Evolutionary conservation across 1,139 yeast genomes (phyloP), one percentile per base, ranked within the genome.

Genomic region (Hyphopichia pseudoburtonii): DNA sequence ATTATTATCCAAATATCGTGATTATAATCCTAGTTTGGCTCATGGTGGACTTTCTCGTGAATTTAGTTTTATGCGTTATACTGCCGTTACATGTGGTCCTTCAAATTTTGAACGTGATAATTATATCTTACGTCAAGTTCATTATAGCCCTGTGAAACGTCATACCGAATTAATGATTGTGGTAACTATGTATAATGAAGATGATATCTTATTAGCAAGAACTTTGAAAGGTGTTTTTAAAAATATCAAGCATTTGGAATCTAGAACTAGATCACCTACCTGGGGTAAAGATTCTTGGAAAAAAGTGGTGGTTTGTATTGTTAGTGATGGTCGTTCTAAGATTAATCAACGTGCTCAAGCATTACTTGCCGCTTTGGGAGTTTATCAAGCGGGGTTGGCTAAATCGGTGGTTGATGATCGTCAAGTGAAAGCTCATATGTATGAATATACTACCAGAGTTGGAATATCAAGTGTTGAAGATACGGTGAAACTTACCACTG

Each of bases 271-370:
- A 46, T 64, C 73, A 14, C 50, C 64, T 2, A 64, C 62, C 17
- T 71, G 77, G 77, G 77, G 77, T 27, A 66, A 66, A 38, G 75
- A 70, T 46, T 66, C 74, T 6, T 71, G 77, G 77, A 71, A 71
- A 44, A 71, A 71, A 44, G 61, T 71, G 17, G 76, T 70, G 21
- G 77, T 71, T 23, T 70, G 76, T 50, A 57, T 71, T 36, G 76
- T 71, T 16, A 62, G 70, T 54, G 77, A 71, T 46, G 77, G 77
- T 35, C 62, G 77, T 39, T 64, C 75, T 30, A 70, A 71, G 38
- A 70, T 71, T 41, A 70, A 71, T 45, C 75, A 69, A 47, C 51
- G 77, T 44, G 72, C 76, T 3, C 75, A 71, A 45, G 76, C 76
- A 2, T 57, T 71, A 33, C 59, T 71, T 46, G 75, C 76, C 0